Percentiles rank a stretch among this genome's conserved stretches.
These are phyloP conservation scores for Rhytidiadelphus loreus DNA, from an alignment of 225 moss, liverwort and hornwort species.

Conservation along the genomic window DNA sequence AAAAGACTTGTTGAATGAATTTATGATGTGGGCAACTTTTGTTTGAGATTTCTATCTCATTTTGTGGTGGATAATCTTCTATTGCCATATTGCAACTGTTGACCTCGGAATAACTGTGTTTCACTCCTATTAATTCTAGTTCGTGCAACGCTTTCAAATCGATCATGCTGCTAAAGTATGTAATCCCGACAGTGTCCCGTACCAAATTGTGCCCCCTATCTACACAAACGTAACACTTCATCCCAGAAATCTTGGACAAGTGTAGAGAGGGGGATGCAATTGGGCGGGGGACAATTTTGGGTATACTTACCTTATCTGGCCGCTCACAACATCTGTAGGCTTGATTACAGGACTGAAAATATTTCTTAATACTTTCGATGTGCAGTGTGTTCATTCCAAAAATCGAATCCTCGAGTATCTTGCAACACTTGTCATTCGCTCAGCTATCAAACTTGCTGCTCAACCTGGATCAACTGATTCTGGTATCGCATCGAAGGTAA, in stretches of 20 bases:
- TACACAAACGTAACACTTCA: neutral
- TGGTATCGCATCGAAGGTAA: constrained; percentile 53
- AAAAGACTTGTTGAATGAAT: neutral
- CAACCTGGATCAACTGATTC: constrained; percentile 55
- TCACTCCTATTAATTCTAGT: neutral
- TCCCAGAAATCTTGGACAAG: neutral
- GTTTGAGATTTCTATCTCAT: neutral
- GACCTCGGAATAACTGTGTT: neutral
- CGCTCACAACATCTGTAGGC: neutral
- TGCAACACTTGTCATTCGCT: constrained; percentile 71
- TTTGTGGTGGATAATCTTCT: neutral
- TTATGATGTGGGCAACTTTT: neutral
- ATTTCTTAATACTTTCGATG: neutral
- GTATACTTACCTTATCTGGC: neutral
- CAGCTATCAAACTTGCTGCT: constrained; percentile 53
- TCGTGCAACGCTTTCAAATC: neutral
- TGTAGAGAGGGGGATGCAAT: neutral
- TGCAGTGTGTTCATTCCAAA: constrained; percentile 78
- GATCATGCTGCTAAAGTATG: neutral
- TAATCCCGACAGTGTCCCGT: neutral
- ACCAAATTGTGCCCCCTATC: neutral
- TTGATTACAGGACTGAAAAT: neutral
- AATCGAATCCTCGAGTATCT: constrained; percentile 68
- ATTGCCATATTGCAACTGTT: neutral
- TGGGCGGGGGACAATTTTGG: neutral